Evolutionary conservation across 495 filamentous ascomycete genomes (phyloP).

Genomic region (Chaetomidium leptoderma): DNA sequence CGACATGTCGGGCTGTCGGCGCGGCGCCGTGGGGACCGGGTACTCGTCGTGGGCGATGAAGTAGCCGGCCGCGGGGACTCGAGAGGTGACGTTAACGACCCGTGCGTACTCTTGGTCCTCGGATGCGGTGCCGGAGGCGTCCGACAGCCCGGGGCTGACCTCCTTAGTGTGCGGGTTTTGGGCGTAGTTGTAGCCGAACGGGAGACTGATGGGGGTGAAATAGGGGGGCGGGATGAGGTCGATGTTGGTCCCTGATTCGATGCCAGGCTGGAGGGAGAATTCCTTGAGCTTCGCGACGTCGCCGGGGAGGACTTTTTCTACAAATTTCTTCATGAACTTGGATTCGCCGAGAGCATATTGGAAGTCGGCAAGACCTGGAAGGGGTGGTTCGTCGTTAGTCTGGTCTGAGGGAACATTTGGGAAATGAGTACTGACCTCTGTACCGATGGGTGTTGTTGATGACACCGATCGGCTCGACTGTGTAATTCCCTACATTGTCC

Average conservation of each 20-base stretch:
- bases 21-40: slow-evolving; percentile 37
- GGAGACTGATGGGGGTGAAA: slow-evolving; percentile 62
- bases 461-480: slow-evolving; percentile 64
- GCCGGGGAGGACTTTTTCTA: slow-evolving; percentile 59
- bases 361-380: slow-evolving; percentile 58
- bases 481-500: slow-evolving; percentile 67
- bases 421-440: slow-evolving; percentile 50
- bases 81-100: slow-evolving; percentile 39
- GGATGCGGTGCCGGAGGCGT: slow-evolving; percentile 23
- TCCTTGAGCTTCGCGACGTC: slow-evolving; percentile 64
- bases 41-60: slow-evolving; percentile 57
- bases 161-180: slow-evolving; percentile 51
- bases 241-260: slow-evolving; percentile 52
- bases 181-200: slow-evolving; percentile 61
- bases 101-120: slow-evolving; percentile 29
- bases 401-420: not conserved
- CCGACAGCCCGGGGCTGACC: slow-evolving; percentile 31
- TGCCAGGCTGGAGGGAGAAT: slow-evolving; percentile 66
- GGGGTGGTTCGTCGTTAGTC: not conserved
- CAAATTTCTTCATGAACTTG: slow-evolving; percentile 61
- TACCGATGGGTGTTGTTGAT: slow-evolving; percentile 83
- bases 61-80: slow-evolving; percentile 53
- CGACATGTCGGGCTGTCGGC: slow-evolving; percentile 39
- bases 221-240: slow-evolving; percentile 77
- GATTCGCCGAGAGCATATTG: slow-evolving; percentile 62